Evolutionary conservation across 2,329 filamentous ascomycete species (phyloP), one percentile per base, ranked within the genome.

Genomic region (Neoscytalidium dimidiatum): DNA sequence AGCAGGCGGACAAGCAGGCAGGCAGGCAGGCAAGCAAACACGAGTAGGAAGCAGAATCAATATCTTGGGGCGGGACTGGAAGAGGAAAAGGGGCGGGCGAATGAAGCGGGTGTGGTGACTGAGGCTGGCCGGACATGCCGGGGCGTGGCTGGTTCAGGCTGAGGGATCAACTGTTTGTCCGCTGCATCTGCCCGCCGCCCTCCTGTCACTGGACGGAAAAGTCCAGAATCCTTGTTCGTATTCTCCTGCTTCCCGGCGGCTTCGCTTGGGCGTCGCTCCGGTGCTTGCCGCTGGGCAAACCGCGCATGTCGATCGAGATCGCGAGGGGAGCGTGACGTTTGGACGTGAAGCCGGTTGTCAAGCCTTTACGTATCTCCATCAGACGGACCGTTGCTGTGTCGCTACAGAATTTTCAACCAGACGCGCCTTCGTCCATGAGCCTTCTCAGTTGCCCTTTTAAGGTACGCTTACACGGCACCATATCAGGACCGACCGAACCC

Each of bases 211-310:
- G 41, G 41, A 9, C 26, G 44, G 44, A 38, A 38, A 2, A n/a
- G 29, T 3, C 31, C 51, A 56, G 5, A 2, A 56, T 56, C 51
- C 51, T 26, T 28, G 33, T n/a, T 56, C 33, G 52, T 41, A 17
- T 38, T 26, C 23, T 23, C 52, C 41, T 23, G 19, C 33, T 56
- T 56, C 21, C 52, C 52, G 31, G 29, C 52, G 17, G 52, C 52
- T 8, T 56, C 52, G 52, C 52, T 56, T 56, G 33, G 33, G 41
- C 19, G 52, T 33, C 35, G 52, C 52, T 56, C 52, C 52, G 52
- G 52, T 38, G 33, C 52, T 56, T 41, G 35, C 52, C 52, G 52
- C 52, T 38, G 33, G 21, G 11, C 31, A 14, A 11, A n/a, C 35
- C 26, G 31, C n/a, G 11, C 31, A 41, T 33, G 21, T 56, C 52